Percentiles rank a stretch among this genome's conserved stretches.
Evolutionary conservation across 2,329 filamentous ascomycete genomes (phyloP).

Genomic region (Rosellinia necatrix): DNA sequence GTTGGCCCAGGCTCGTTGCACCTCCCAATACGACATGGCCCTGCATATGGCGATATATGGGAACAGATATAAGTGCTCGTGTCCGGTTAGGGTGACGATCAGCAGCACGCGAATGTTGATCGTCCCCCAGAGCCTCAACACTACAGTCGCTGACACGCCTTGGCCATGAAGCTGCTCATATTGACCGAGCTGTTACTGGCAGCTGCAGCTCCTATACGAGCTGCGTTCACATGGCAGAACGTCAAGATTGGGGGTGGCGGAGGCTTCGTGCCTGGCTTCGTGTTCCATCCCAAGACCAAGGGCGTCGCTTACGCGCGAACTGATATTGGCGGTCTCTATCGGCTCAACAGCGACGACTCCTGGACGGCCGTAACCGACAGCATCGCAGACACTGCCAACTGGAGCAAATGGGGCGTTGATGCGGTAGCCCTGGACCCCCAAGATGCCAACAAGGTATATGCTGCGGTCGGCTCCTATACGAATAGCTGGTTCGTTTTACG

Average conservation of each 20-base stretch:
- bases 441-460: constrained; percentile 56
- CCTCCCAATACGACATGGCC: not conserved
- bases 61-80: constrained; percentile 16
- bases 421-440: constrained; percentile 60
- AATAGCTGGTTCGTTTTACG: constrained; percentile 51
- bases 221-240: constrained; percentile 52
- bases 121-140: constrained; percentile 16
- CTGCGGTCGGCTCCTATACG: constrained; percentile 63
- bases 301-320: constrained; percentile 61
- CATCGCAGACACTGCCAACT: constrained; percentile 49
- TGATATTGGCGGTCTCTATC: constrained; percentile 62
- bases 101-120: constrained; percentile 11
- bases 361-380: constrained; percentile 60
- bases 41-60: constrained; percentile 4
- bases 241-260: constrained; percentile 60
- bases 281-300: constrained; percentile 58
- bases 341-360: constrained; percentile 58
- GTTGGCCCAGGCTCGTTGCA: not conserved
- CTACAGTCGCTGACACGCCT: constrained; percentile 8
- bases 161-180: constrained; percentile 35
- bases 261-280: constrained; percentile 60
- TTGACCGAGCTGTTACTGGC: constrained; percentile 27
- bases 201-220: constrained; percentile 32
- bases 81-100: constrained; percentile 12
- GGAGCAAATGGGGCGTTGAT: constrained; percentile 62